Conservation (phyloP, 768 basidiomycete species). For the Galerina sulciceps region DNA sequence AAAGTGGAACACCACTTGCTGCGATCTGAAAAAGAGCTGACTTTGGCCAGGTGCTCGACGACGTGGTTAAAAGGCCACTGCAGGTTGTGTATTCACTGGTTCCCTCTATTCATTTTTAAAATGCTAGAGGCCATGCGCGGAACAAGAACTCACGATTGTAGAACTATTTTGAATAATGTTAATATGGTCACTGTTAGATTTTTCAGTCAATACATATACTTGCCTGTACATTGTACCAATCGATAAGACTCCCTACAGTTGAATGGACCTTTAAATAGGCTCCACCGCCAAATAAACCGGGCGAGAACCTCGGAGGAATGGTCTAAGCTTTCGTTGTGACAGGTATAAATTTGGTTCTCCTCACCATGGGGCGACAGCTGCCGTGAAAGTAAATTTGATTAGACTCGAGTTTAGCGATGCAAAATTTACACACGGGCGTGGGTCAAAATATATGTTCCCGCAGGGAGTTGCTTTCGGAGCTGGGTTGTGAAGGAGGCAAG, state of each 20-base stretch:
- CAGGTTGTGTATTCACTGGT: slow-evolving; percentile 67
- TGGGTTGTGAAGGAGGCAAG: slow-evolving; percentile 54
- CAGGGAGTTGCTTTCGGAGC: slow-evolving; percentile 51
- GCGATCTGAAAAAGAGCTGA: slow-evolving; percentile 64
- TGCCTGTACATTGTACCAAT: slow-evolving; percentile 66
- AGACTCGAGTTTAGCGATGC: not conserved
- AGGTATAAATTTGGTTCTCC: slow-evolving; percentile 27
- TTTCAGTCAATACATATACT: slow-evolving; percentile 5
- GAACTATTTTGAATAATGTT: slow-evolving; percentile 29
- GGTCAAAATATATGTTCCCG: slow-evolving; percentile 51
- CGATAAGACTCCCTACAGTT: slow-evolving; percentile 58
- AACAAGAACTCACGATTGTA: slow-evolving; percentile 42
- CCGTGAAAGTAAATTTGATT: not conserved
- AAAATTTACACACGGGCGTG: slow-evolving; percentile 52
- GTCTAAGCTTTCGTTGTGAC: slow-evolving; percentile 45
- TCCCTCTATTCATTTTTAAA: slow-evolving; percentile 50
- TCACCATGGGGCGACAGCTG: slow-evolving; percentile 11
- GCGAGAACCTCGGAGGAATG: slow-evolving; percentile 41
- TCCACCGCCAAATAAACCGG: slow-evolving; percentile 44
- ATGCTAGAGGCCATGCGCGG: not conserved
- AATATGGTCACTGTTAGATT: not conserved
- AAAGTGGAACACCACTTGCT: slow-evolving; percentile 54
- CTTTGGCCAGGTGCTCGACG: slow-evolving; percentile 65
- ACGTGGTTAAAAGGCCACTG: slow-evolving; percentile 55
- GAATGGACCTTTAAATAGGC: slow-evolving; percentile 61